Evolutionary conservation across 169 alveolate species (phyloP).

Genomic region (Theileria equi): DNA sequence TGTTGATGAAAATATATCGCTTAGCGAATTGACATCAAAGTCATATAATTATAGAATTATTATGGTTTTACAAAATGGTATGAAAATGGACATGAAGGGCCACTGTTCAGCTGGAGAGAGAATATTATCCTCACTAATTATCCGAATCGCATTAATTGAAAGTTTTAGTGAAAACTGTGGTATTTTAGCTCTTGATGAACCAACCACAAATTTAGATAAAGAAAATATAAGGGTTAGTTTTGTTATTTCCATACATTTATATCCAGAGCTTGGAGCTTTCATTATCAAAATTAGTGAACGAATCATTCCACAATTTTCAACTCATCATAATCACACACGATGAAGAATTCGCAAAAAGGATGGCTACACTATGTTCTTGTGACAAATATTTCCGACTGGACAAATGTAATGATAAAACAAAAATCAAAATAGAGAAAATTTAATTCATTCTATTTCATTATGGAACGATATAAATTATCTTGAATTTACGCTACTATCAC

Average conservation of each 20-base stretch:
- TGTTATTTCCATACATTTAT: too few species aligned
- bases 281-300: slow-evolving; percentile 64
- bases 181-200: slow-evolving; percentile 98
- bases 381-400: slow-evolving; percentile 52
- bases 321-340: slow-evolving; percentile 98
- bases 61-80: slow-evolving; percentile 80
- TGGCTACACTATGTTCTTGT: slow-evolving; percentile 68
- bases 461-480: background rate
- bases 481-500: background rate
- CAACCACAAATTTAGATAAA: slow-evolving; percentile 98
- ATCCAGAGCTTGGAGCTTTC: slow-evolving; percentile 63
- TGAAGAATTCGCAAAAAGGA: slow-evolving; percentile 87
- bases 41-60: slow-evolving; percentile 78
- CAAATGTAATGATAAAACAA: background rate
- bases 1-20: slow-evolving; percentile 25
- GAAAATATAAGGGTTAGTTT: slow-evolving; percentile 85
- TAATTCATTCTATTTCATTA: background rate
- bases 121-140: slow-evolving; percentile 94
- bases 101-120: slow-evolving; percentile 98
- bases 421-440: slow-evolving; percentile 3
- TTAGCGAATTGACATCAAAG: slow-evolving; percentile 27
- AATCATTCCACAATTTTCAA: slow-evolving; percentile 77
- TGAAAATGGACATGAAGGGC: slow-evolving; percentile 91
- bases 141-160: slow-evolving; percentile 98
- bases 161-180: slow-evolving; percentile 96